These are phyloP conservation scores for Leishmania aethiopica DNA, from an alignment of 208 protist genomes.

Conservation along the genomic window DNA sequence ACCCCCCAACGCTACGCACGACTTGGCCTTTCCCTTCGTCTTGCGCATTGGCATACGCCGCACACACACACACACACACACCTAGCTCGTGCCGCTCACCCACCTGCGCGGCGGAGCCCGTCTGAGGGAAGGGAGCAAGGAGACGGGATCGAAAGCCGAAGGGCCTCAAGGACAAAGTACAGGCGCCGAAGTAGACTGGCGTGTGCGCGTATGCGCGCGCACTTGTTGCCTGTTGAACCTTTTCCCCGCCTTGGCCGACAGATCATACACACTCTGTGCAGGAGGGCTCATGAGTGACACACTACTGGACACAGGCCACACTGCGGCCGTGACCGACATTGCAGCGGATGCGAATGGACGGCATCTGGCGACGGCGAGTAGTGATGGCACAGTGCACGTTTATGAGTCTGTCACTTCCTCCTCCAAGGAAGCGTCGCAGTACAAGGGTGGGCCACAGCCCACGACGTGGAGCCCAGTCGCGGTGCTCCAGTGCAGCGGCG, in stretches of 20 bases:
- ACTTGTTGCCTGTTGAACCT: not conserved
- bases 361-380: slow-evolving; percentile 63
- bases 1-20: not conserved
- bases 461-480: slow-evolving; percentile 24
- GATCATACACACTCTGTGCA: not conserved
- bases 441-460: slow-evolving; percentile 34
- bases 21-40: not conserved
- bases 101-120: not conserved
- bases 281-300: slow-evolving; percentile 23
- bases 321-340: slow-evolving; percentile 62
- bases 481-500: slow-evolving; percentile 28
- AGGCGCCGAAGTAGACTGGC: not conserved
- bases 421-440: slow-evolving; percentile 28
- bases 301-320: slow-evolving; percentile 72
- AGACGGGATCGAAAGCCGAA: not conserved
- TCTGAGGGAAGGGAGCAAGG: not conserved
- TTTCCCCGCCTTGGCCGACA: not conserved
- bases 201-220: not conserved
- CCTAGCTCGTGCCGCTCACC: not conserved
- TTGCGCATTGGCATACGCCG: not conserved
- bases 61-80: not conserved
- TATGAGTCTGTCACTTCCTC: slow-evolving; percentile 37
- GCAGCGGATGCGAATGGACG: slow-evolving; percentile 64
- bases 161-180: not conserved
- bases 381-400: slow-evolving; percentile 69